Percentiles rank a stretch among this genome's conserved stretches.
These are phyloP conservation scores for Mucor velutinosus DNA, from an alignment of 371 early-diverging fungal species.

Conservation along the genomic window DNA sequence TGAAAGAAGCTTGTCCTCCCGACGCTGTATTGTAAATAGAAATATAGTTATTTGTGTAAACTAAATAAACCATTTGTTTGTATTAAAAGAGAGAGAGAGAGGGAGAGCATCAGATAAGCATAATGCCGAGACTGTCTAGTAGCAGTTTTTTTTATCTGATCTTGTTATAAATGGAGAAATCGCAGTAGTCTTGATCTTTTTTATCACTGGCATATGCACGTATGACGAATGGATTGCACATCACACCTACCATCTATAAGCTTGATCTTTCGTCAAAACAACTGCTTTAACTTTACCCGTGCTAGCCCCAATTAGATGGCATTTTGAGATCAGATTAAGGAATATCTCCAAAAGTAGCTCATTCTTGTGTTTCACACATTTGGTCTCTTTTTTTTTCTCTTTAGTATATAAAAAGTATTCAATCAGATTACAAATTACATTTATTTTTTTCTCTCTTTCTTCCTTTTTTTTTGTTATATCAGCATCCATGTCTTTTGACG, in stretches of 20 bases:
- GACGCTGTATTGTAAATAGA: neutral
- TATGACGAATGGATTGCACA: neutral
- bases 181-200: too few relatives aligned
- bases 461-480: neutral
- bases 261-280: neutral
- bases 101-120: too few relatives aligned
- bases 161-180: too few relatives aligned
- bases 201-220: too few relatives aligned
- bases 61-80: neutral
- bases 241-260: neutral
- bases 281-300: slow-evolving; percentile 1
- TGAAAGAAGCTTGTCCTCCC: slow-evolving; percentile 46
- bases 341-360: neutral
- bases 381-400: neutral
- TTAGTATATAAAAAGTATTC: neutral
- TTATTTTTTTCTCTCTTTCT: too few relatives aligned
- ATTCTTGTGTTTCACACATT: neutral
- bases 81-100: neutral
- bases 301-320: neutral
- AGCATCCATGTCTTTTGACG: neutral
- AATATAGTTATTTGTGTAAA: neutral
- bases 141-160: too few relatives aligned
- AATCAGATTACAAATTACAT: neutral
- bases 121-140: too few relatives aligned
- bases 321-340: slow-evolving; percentile 1